phyloP scores from a whole-genome alignment of 2,329 filamentous ascomycete genomes.

The Alternaria gansuensis region DNA sequence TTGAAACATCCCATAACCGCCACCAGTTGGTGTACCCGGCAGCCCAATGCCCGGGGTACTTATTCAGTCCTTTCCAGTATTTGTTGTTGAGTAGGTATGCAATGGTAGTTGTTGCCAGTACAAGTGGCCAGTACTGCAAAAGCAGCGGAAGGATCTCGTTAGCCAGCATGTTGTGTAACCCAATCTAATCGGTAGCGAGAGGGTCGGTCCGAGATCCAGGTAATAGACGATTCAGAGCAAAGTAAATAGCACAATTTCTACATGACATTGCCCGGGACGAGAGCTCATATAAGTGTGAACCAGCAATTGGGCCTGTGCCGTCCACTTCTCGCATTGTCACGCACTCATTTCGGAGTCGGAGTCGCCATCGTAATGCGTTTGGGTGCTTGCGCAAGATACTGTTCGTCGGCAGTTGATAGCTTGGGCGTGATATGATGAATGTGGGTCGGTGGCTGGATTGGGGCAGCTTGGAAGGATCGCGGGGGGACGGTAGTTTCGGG shows the following conservation, averaged over 20 bases:
- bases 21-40: slow-evolving; percentile 77
- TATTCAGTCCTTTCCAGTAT: slow-evolving; percentile 67
- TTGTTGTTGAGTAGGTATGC: slow-evolving; percentile 57
- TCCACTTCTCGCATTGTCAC: background rate
- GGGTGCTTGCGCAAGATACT: slow-evolving; percentile 18
- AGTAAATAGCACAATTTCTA: slow-evolving; percentile 16
- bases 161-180: slow-evolving; percentile 46
- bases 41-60: slow-evolving; percentile 75
- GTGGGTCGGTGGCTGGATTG: slow-evolving; percentile 26
- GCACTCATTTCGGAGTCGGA: slow-evolving; percentile 14
- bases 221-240: slow-evolving; percentile 7
- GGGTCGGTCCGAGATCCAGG: slow-evolving; percentile 23
- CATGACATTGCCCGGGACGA: slow-evolving; percentile 14
- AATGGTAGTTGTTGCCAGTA: slow-evolving; percentile 44
- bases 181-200: slow-evolving; percentile 9
- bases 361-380: slow-evolving; percentile 13
- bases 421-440: slow-evolving; percentile 19
- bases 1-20: slow-evolving; percentile 74
- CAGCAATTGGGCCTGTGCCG: slow-evolving; percentile 12
- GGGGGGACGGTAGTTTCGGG: slow-evolving; percentile 21
- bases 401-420: slow-evolving; percentile 30
- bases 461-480: slow-evolving; percentile 19
- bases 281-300: slow-evolving; percentile 19
- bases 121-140: slow-evolving; percentile 55
- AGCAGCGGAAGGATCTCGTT: slow-evolving; percentile 48